These are phyloP conservation scores for Euphrasia arctica DNA, from an alignment of 305 asterid species.

Conservation along the genomic window DNA sequence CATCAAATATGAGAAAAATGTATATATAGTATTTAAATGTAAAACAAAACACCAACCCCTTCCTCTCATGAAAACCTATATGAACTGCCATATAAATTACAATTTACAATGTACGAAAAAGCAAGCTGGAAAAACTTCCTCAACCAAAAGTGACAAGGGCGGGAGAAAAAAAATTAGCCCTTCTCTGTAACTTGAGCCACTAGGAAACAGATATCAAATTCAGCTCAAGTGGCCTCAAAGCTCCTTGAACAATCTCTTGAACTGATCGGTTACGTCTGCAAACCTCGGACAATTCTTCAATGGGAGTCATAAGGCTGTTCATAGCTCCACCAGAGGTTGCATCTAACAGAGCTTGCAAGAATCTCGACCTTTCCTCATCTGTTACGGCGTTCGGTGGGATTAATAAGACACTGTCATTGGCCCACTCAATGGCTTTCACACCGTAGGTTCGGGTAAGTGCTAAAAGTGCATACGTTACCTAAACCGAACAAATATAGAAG, in stretches of 20 bases:
- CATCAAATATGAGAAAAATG: conserved; percentile 7
- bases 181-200: conserved; percentile 38
- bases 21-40: background rate
- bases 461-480: conserved; percentile 78
- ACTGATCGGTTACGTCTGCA: conserved; percentile 78
- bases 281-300: conserved; percentile 73
- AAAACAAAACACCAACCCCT: conserved; percentile 29
- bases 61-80: conserved; percentile 36
- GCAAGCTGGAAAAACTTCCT: conserved; percentile 32
- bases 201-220: conserved; percentile 52
- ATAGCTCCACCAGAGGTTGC: conserved; percentile 54
- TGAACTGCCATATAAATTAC: conserved; percentile 33
- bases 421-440: conserved; percentile 79
- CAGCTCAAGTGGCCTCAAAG: conserved; percentile 72
- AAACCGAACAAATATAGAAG: conserved; percentile 20
- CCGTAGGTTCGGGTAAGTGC: conserved; percentile 81
- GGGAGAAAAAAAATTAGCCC: conserved; percentile 47
- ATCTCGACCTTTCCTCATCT: conserved; percentile 56
- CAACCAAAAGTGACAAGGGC: conserved; percentile 45
- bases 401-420: conserved; percentile 63
- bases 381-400: conserved; percentile 83
- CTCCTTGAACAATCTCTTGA: conserved; percentile 85
- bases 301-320: conserved; percentile 54
- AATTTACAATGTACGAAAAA: conserved; percentile 34
- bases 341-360: conserved; percentile 65